Base-by-base conservation (phyloP, 306 rosid genomes). In the Trifolium repens region DNA sequence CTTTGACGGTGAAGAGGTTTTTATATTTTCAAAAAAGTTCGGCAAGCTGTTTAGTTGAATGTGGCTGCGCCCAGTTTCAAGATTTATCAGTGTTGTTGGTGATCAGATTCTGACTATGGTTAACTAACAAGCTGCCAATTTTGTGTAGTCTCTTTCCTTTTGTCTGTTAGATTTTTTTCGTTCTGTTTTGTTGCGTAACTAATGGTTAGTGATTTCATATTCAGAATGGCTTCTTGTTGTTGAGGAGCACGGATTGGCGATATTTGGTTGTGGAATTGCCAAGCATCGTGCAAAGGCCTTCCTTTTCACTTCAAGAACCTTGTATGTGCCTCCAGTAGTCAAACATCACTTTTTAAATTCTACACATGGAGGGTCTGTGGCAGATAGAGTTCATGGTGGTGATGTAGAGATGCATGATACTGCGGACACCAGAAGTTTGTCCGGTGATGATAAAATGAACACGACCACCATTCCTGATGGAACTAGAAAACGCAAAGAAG, bases 221-320 rank as follows among this genome's bases (percentile, higher is more conserved):
- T 73, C 87, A 91, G 96, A 88, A 78, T 91, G 93, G 93, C 90
- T 91, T 72, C 89, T 91, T 35, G 84, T 63, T 62, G 83, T 79
- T 69, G 87, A 91, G 86, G 88, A 84, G 30, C 91, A 84, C 74
- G 96, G 90, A 78, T 58, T 82, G 61, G 64, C 76, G 42, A 79
- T 87, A 69, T 88, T 85, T 65, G 89, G 80, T 65, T 79, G 78
- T 60, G 88, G 75, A 37, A 79, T 67, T 42, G 81, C 85, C 43
- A 87, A 86, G 76, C 79, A 69, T 43, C 82, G 70, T 73, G 91
- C 87, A 39, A 91, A 83, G 67, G 84, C 84, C 32, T 57, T 81
- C 54, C 68, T 79, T 69, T 83, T 59, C 69, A 75, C 75, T 77
- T 81, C 94, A 43, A 84, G 83, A 81, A 70, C 81, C 2, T 86